phyloP scores from a whole-genome alignment of 352 stramenopile genomes.

The Globisporangium lucens region DNA sequence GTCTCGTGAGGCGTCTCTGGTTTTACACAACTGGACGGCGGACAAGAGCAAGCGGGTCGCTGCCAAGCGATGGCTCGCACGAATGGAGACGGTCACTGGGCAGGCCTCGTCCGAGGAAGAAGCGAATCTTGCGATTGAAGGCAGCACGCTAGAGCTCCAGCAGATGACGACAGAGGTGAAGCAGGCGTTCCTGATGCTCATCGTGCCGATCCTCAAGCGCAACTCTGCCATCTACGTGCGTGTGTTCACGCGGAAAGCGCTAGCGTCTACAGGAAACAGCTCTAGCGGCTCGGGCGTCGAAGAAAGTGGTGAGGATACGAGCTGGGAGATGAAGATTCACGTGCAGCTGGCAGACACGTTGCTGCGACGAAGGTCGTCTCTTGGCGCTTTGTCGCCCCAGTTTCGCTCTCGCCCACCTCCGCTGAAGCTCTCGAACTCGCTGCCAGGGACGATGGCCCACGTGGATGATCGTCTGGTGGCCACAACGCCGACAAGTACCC shows the following conservation, averaged over 20 bases:
- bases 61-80: constrained; percentile 44
- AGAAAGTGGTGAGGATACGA: constrained; percentile 21
- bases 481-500: constrained; percentile 26
- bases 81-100: constrained; percentile 31
- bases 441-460: constrained; percentile 5
- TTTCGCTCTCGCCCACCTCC: constrained; percentile 18
- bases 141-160: constrained; percentile 45
- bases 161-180: constrained; percentile 69
- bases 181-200: constrained; percentile 63
- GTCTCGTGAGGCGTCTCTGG: constrained; percentile 49
- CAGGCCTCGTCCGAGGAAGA: constrained; percentile 17
- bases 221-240: constrained; percentile 47
- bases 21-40: constrained; percentile 59
- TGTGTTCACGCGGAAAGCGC: constrained; percentile 41
- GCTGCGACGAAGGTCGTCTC: neutral
- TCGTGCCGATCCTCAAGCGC: constrained; percentile 63
- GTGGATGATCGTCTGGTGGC: constrained; percentile 11
- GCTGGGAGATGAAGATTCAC: constrained; percentile 67
- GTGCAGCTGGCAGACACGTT: constrained; percentile 29
- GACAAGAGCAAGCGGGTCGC: constrained; percentile 34
- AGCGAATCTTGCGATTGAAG: constrained; percentile 25
- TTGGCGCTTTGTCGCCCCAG: constrained; percentile 1
- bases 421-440: neutral
- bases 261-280: neutral
- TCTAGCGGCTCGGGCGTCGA: constrained; percentile 4